Base-by-base conservation (phyloP, 371 early-diverging fungal species). In the Syncephalastrum sp. region DNA sequence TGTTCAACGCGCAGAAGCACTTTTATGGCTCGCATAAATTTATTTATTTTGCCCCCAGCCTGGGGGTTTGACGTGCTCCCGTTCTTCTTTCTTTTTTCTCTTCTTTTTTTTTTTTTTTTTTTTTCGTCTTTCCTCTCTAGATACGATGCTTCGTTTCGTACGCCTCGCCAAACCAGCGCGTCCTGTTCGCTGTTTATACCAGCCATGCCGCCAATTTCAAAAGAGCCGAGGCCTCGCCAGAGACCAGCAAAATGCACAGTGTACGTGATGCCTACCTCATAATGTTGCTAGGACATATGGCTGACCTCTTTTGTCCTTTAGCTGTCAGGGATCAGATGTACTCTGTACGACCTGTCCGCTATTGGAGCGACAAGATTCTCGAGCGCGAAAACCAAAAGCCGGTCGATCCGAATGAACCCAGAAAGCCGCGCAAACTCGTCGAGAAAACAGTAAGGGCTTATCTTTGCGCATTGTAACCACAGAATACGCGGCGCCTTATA, bases 331-430 rank as follows among this genome's bases (percentile, higher is more conserved):
- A 63, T 4, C 53, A 14, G 7, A 5, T 67, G 3, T 79, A 74
- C 23, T 72, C 76, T n/a, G 74, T 76, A 12, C 63, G 72, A 0
- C 79, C 79, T n/a, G 59, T 70, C 8, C 67, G 65, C 2, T 74
- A 67, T 5, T 74, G 79, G 76, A 74, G 74, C 64, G 75, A 79
- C 57, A 71, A 72, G 29, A 53, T 75, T 43, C 42, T 64, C 33
- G 66, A 70, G 42, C 45, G 52, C 8, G 67, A 65, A 57, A 61
- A 61, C 19, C 61, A 56, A 53, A 57, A 57, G 59, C 69, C 50
- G 55, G 48, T 38, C 53, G 64, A 16, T 48, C 60, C 47, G 54
- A 61, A 45, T 57, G 63, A 33, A 56, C 63, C 57, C 41, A 24
- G 17, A 54, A 54, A 41, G 53, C 67, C 43, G 38, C 63, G 56